A percentile compares a stretch with the other conserved stretches of the same genome.
These are phyloP conservation scores for Fusarium concolor DNA, from an alignment of 2,329 filamentous ascomycete species.

Conservation along the genomic window DNA sequence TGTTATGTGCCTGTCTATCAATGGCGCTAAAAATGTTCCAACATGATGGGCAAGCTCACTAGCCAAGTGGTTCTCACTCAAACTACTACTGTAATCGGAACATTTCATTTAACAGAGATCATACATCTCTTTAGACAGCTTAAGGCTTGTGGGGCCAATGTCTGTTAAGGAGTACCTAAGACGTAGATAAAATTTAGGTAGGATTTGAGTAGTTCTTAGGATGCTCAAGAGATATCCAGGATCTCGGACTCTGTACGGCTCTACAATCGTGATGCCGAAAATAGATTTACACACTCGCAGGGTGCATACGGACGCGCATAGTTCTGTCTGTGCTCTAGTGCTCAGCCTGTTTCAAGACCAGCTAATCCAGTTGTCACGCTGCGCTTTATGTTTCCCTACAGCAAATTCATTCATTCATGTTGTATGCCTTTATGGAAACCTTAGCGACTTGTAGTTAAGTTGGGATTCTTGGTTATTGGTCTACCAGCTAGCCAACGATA, in stretches of 20 bases:
- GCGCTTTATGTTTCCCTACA: background rate
- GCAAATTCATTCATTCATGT: background rate
- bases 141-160: no score
- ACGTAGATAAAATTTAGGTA: no score
- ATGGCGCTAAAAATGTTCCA: conserved; percentile 18
- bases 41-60: background rate
- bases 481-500: background rate
- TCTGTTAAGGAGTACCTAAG: no score
- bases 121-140: background rate
- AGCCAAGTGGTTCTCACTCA: background rate
- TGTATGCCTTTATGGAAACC: background rate
- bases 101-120: no score
- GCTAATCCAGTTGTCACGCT: background rate
- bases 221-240: background rate
- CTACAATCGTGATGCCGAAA: background rate
- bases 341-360: background rate
- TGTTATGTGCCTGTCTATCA: conserved; percentile 22
- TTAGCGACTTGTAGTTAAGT: background rate
- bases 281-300: background rate
- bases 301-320: background rate
- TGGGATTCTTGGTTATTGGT: no score
- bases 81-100: background rate
- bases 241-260: background rate
- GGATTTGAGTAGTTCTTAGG: no score
- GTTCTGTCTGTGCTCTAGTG: background rate